Base-by-base conservation (phyloP, 2,329 filamentous ascomycete species). In the Podosphaera fusca region DNA sequence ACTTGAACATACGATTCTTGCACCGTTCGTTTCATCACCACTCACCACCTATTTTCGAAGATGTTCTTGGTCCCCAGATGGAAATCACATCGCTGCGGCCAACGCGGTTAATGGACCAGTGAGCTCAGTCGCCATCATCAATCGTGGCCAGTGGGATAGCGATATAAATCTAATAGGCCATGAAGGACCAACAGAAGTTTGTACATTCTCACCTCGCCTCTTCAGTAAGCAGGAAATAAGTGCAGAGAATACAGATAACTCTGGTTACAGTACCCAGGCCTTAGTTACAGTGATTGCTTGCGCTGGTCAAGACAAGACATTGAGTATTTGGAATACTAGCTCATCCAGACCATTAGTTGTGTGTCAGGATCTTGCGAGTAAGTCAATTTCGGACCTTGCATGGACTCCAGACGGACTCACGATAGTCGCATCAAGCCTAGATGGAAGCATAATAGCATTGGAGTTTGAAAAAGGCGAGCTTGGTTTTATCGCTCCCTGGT, bases 131-230 rank as follows among this genome's bases (percentile, higher is more conserved):
- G 90, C 92, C 3, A 96, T 98, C 58, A 87, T 98, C 57, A 88
- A 92, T 66, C 84, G 92, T 63, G 84, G 86, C 21, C 79, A 80
- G 42, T 98, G 94, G 92, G 88, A 95, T 65, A 88, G 87, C 61
- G 88, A 98, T 66, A 96, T 96, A 71, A 95, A 95, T 68, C 70
- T 98, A 59, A 95, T 98, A 59, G 92, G 92, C 7, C 92, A 98
- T 67, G 92, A 98, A 74, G 90, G 87, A 0, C 92, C 92, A 0
- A 92, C 94, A 0, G 92, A 98, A 71, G 92, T 98, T 2, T 95
- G 90, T 73, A 87, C 92, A 62, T 98, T 98, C 68, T 95, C 92
- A 1, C 94, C 94, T 0, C 77, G 92, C 60, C 72, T 98, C 30
- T 98, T 96, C 66, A 82, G 81, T 12, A 76, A 78, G 56, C 80